These are phyloP conservation scores for Saccharomycopsis fodiens DNA, from an alignment of 805 yeast genomes.

Conservation along the genomic window DNA sequence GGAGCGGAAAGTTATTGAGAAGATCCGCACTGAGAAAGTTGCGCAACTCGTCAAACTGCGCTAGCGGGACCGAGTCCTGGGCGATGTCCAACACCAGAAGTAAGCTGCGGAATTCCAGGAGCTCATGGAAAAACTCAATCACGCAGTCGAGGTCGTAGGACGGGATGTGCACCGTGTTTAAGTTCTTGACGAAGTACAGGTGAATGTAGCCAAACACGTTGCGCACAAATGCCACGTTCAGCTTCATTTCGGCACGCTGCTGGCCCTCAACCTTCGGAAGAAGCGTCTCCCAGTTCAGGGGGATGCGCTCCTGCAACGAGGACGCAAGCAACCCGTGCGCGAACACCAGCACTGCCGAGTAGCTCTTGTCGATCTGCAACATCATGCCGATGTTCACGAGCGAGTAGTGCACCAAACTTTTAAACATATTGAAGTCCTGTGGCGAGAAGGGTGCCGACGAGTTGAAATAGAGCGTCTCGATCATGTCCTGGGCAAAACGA, in stretches of 20 bases:
- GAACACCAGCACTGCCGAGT: constrained; percentile 7
- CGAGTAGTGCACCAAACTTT: constrained; percentile 10
- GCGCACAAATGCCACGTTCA: not conserved
- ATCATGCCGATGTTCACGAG: constrained; percentile 11
- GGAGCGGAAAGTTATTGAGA: constrained; percentile 6
- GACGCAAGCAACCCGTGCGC: constrained; percentile 10
- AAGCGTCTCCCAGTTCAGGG: not conserved
- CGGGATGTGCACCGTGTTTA: constrained; percentile 8
- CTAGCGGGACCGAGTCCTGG: not conserved
- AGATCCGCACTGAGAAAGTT: constrained; percentile 4
- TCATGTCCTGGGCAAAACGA: not conserved
- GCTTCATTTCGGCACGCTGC: not conserved
- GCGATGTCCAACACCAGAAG: not conserved
- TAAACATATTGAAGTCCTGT: constrained; percentile 6
- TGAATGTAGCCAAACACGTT: constrained; percentile 2
- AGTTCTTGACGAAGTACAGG: constrained; percentile 5
- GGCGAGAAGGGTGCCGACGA: constrained; percentile 2
- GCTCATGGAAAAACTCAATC: constrained; percentile 10
- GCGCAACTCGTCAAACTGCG: constrained; percentile 6
- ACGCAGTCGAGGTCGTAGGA: constrained; percentile 5
- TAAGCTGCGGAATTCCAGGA: constrained; percentile 1
- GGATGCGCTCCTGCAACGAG: not conserved
- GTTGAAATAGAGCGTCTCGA: not conserved
- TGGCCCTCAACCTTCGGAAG: not conserved
- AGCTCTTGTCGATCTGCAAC: constrained; percentile 1